A percentile compares a stretch with the other conserved stretches of the same genome.
phyloP scores from a whole-genome alignment of 129 eudicot genomes.

The Gnaphalium uliginosum region DNA sequence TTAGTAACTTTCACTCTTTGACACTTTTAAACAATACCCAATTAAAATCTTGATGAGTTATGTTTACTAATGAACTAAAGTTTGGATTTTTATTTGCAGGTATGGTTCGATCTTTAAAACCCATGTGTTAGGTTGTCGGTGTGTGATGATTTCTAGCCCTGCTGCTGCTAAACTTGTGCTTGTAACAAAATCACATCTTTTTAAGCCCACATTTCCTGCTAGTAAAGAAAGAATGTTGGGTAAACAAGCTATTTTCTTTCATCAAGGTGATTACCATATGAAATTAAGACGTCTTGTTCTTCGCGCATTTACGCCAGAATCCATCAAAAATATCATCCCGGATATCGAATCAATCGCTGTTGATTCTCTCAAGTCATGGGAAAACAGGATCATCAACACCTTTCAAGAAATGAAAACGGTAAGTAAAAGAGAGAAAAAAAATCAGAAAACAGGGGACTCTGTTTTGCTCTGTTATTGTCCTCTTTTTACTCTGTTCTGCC shows the following conservation, averaged over 20 bases:
- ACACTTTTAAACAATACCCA: not conserved
- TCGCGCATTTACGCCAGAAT: conserved; percentile 78
- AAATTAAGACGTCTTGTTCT: conserved; percentile 81
- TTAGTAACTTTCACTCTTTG: conserved; percentile 27
- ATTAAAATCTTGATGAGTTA: not conserved
- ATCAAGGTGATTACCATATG: conserved; percentile 88
- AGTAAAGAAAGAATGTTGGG: conserved; percentile 98
- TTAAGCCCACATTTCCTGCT: conserved; percentile 97
- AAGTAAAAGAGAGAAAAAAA: conserved; percentile 20
- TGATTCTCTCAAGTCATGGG: conserved; percentile 50
- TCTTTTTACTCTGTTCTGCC: not conserved
- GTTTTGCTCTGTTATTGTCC: conserved; percentile 11
- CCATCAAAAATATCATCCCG: conserved; percentile 56
- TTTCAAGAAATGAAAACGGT: conserved; percentile 95
- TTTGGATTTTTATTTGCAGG: conserved; percentile 41
- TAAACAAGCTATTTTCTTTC: conserved; percentile 92
- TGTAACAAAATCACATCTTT: conserved; percentile 66
- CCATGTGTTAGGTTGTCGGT: conserved; percentile 84
- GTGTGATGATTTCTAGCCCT: conserved; percentile 93
- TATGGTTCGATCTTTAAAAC: conserved; percentile 89
- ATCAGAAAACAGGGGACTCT: conserved; percentile 2
- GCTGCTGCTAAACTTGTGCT: conserved; percentile 84
- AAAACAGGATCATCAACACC: conserved; percentile 63
- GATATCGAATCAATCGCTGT: conserved; percentile 68
- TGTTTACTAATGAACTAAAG: not conserved